Base-by-base conservation (phyloP, 345 rosid genomes). In the Aquilaria yunnanensis region DNA sequence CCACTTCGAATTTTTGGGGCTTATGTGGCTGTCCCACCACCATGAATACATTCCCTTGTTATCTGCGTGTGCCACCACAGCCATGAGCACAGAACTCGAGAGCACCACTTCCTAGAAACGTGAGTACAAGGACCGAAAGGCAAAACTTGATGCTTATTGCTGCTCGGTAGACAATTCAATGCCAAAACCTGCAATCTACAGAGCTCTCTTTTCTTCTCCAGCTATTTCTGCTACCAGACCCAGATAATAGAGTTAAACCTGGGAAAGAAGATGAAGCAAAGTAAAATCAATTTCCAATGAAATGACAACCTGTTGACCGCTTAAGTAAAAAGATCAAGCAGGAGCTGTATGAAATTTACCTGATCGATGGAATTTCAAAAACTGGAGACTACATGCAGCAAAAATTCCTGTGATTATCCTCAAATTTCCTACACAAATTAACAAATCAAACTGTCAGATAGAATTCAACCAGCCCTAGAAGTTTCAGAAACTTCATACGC, bases 21-120 rank as follows among this genome's bases (percentile, higher is more conserved):
- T 83, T 37, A 81, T 83, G 75, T 94, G 97, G 83, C 99, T 90
- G 75, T 88, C 89, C 99, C 99, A 94, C 99, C 99, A 94, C 99
- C 99, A 94, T 34, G 99, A 90, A 61, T 90, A 90, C 76, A 61
- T 84, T 59, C 85, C 80, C 70, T 76, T 86, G 13, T 83, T 70
- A 74, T 82, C 85, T 1, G 78, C 77, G 6, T 66, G 67, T 31
- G 62, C 68, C 14, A 64, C 51, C 32, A 80, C 62, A 10, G 81
- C 81, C 97, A 94, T 90, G 47, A 63, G 74, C 66, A 59, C 61
- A 72, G 66, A 68, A 59, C 61, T 65, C 49, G 67, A 12, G 32
- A 62, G 63, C 43, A 64, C 54, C 45, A 43, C 52, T 63, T 75
- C 56, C 71, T 29, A 60, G 41, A 37, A 37, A 37, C 43, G 32